Base-by-base conservation (phyloP, 2,329 filamentous ascomycete species). In the Raffaelea ambrosiae region DNA sequence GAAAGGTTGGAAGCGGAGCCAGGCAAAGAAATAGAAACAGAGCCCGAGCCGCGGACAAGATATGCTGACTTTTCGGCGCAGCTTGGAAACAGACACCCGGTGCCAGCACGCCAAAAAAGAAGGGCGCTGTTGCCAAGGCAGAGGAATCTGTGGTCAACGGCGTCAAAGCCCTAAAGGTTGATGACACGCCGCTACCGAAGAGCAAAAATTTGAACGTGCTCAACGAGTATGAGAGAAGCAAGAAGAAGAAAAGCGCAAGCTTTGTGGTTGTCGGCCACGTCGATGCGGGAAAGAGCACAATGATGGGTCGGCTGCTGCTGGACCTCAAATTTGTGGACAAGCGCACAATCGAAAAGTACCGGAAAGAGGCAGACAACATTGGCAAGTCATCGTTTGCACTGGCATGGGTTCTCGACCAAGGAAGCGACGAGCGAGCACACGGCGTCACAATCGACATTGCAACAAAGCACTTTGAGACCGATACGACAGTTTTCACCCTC, bases 391-490 rank as follows among this genome's bases (percentile, higher is more conserved):
- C 93, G 0, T 98, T 98, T 66, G 91, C 91, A 13, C 76, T 98
- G 20, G 93, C 94, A 1, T 98, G 93, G 93, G 88, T 98, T 3
- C 78, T 98, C 66, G 93, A 98, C 62, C 87, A 95, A 63, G 84
- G 88, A 19, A 81, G 82, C 0, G 93, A 98, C 61, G 93, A 98
- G 64, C 79, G 93, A 53, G 83, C 81, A 49, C 81, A 90, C 49
- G 93, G 93, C 40, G 88, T 98, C 8, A 98, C 93, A 1, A 95
- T 98, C 43, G 93, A 98, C 61, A 93, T 97, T 59, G 91, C 93
- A 9, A 95, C 86, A 18, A 95, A 95, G 61, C 83, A 89, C 54
- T 98, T 98, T 60, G 87, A 94, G 61, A 98, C 94, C 0, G 82
- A 87, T 1, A 84, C 77, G 45, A 93, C 88, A 0, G 78, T 77